phyloP scores from a whole-genome alignment of 306 rosid genomes.

The Cucurbita maxima region DNA sequence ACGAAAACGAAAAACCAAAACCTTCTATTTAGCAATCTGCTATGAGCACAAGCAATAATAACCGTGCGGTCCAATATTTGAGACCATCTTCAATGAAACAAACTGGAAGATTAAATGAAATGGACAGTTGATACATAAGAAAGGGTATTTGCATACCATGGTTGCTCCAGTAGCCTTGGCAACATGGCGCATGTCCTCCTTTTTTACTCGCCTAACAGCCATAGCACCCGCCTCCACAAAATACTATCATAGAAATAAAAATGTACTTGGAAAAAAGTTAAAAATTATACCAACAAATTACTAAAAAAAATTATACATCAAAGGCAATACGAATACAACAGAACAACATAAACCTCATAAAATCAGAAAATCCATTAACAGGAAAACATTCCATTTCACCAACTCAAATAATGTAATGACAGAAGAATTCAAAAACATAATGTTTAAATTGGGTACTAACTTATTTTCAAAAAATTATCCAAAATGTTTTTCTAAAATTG shows the following conservation, averaged over 20 bases:
- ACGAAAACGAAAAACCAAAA: too few relatives aligned
- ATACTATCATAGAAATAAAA: constrained; percentile 38
- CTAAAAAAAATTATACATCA: neutral
- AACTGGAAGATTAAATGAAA: neutral
- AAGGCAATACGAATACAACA: neutral
- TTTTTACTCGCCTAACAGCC: constrained; percentile 84
- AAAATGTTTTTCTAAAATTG: neutral
- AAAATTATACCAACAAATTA: neutral
- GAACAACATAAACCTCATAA: neutral
- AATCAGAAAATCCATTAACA: neutral
- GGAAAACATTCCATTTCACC: neutral
- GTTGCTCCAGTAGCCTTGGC: constrained; percentile 99
- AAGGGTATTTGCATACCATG: constrained; percentile 27
- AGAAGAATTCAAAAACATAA: neutral
- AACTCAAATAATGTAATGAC: neutral
- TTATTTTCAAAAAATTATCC: neutral
- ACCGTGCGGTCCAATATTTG: neutral
- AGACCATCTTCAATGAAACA: neutral
- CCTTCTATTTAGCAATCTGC: too few relatives aligned
- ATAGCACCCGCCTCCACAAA: constrained; percentile 97
- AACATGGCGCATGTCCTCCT: constrained; percentile 98
- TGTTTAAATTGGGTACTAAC: neutral
- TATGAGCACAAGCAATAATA: too few relatives aligned
- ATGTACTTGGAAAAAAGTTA: neutral
- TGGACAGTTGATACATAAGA: neutral